A percentile compares a stretch with the other conserved stretches of the same genome.
These are phyloP conservation scores for Fraxinus albicans DNA, from an alignment of 305 asterid genomes.

Conservation along the genomic window DNA sequence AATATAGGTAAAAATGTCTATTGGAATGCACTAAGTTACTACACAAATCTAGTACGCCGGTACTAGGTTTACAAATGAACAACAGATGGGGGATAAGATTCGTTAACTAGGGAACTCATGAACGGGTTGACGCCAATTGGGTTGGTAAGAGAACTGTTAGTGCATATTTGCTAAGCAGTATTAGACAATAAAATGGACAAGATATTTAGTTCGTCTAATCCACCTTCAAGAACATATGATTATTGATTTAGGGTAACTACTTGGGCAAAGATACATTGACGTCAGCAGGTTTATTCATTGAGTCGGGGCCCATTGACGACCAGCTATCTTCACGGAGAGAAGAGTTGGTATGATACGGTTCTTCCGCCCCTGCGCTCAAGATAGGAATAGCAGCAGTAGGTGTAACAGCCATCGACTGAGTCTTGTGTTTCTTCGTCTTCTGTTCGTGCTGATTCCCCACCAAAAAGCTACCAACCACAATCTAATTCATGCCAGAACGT, in stretches of 20 bases:
- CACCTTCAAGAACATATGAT: not conserved
- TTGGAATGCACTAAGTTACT: slow-evolving; percentile 20
- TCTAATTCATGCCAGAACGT: slow-evolving; percentile 34
- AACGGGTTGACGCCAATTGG: slow-evolving; percentile 1
- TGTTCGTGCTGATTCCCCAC: slow-evolving; percentile 68
- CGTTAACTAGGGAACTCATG: not conserved
- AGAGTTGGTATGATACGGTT: slow-evolving; percentile 38
- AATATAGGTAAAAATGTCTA: slow-evolving; percentile 1
- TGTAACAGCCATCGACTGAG: slow-evolving; percentile 30
- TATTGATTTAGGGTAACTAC: slow-evolving; percentile 12
- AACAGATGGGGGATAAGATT: slow-evolving; percentile 7
- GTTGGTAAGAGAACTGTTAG: slow-evolving; percentile 25
- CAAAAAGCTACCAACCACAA: slow-evolving; percentile 74
- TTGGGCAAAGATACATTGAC: slow-evolving; percentile 53
- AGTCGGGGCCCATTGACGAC: slow-evolving; percentile 52
- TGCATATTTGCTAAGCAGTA: not conserved
- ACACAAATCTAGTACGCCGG: slow-evolving; percentile 30
- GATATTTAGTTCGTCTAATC: not conserved
- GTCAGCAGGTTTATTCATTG: slow-evolving; percentile 56
- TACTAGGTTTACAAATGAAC: slow-evolving; percentile 26
- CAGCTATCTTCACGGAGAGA: slow-evolving; percentile 57
- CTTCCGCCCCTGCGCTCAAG: slow-evolving; percentile 46
- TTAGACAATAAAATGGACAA: not conserved
- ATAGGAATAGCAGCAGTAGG: slow-evolving; percentile 46
- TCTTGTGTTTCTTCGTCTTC: slow-evolving; percentile 56